Conservation (phyloP, 768 basidiomycete genomes). For the Tubosaeta sp. region DNA sequence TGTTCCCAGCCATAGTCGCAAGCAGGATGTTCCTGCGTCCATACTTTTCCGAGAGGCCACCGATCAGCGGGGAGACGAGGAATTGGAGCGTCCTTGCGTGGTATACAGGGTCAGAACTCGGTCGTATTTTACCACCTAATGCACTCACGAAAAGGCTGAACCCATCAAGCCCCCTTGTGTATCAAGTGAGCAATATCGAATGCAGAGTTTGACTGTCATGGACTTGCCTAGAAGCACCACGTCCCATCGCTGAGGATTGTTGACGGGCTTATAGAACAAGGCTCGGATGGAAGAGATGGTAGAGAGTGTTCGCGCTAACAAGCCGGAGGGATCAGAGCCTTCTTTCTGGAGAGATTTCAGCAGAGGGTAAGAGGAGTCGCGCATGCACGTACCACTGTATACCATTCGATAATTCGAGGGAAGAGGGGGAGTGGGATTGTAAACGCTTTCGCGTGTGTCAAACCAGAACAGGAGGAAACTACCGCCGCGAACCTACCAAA, state of each 20-base stretch:
- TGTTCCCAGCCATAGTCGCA: slow-evolving; percentile 88
- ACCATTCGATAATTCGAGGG: slow-evolving; percentile 96
- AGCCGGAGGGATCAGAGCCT: slow-evolving; percentile 60
- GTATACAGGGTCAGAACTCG: slow-evolving; percentile 24
- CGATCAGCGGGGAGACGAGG: slow-evolving; percentile 77
- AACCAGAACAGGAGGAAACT: not conserved
- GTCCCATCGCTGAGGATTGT: slow-evolving; percentile 82
- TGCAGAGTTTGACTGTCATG: not conserved
- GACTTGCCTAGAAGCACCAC: slow-evolving; percentile 82
- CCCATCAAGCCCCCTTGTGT: slow-evolving; percentile 81
- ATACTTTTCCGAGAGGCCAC: slow-evolving; percentile 82
- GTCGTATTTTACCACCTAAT: slow-evolving; percentile 29
- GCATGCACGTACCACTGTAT: slow-evolving; percentile 53
- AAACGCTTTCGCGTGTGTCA: slow-evolving; percentile 55
- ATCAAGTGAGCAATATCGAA: slow-evolving; percentile 6
- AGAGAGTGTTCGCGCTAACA: slow-evolving; percentile 67
- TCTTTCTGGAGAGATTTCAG: slow-evolving; percentile 51
- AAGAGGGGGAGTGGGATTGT: slow-evolving; percentile 96
- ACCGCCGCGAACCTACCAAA: slow-evolving; percentile 43
- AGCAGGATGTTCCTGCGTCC: slow-evolving; percentile 84
- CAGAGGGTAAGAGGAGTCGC: not conserved
- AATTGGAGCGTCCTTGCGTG: slow-evolving; percentile 72
- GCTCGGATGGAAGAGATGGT: slow-evolving; percentile 65
- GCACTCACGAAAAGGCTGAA: slow-evolving; percentile 81
- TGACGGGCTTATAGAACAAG: slow-evolving; percentile 54